Evolutionary conservation across 1,284 basidiomycete genomes (phyloP), one percentile per base, ranked within the genome.

Genomic region (Xanthoconium separans): DNA sequence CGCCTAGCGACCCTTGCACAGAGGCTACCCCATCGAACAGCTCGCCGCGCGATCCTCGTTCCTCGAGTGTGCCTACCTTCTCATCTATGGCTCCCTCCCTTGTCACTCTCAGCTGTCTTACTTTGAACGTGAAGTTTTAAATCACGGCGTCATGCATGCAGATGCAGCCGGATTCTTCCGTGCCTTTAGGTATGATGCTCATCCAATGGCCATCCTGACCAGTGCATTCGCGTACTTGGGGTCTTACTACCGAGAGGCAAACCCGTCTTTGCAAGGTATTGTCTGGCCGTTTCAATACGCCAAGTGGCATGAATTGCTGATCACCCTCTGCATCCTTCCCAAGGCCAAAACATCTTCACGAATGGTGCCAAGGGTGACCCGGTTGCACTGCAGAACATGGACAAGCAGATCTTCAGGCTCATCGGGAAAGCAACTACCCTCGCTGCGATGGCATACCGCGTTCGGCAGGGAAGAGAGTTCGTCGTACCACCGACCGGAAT

Each of bases 1-100:
- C 16, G 36, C 39, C n/a, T 16, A 44, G 2, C n/a, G 0, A 30
- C 20, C 39, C 15, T 48, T 15, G 1, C 63, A 24, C 24, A 89
- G 91, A 73, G 93, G 93, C n/a, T 94, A 93, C 68, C 92, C 93
- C 10, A 95, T 95, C 60, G 93, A 95, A 68, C 87, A 94, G 66
- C 83, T 95, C 27, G 91, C 92, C 1, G 72, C 83, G 43, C 80
- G 84, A 53, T 91, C 87, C 1, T 82, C 80, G 2, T 93, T 93
- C 74, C 78, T 94, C 33, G 92, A 95, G 68, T 81, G 83, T 16
- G 82, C 89, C 9, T 93, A 93, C 69, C 80, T 94, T n/a, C 83
- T 95, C 64, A 86, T 93, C 34, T 95, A 93, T 62, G 93, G 92
- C 20, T 77, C 83, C 15, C 77, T 95, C n/a, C 93, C 93, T 0